Evolutionary conservation across 169 alveolate species (phyloP).

Genomic region (Plasmodium cynomolgi): DNA sequence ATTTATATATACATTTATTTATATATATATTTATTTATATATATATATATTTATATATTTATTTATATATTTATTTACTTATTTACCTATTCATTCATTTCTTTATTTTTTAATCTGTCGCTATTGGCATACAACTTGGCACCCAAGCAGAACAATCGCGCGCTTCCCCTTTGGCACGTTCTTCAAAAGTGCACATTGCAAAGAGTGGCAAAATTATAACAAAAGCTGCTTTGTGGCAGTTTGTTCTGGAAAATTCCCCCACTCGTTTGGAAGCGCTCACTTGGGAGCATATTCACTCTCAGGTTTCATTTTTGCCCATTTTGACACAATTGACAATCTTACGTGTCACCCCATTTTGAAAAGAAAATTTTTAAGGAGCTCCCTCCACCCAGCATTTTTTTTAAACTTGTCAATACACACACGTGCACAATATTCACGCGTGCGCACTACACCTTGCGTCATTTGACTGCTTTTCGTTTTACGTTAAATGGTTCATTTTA

Average conservation of each 20-base stretch:
- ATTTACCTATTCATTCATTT: background rate
- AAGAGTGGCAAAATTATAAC: slow-evolving; percentile 10
- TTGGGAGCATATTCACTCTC: background rate
- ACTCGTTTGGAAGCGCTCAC: background rate
- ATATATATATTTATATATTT: too few species aligned
- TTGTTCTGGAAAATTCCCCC: slow-evolving; percentile 22
- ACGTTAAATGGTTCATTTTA: background rate
- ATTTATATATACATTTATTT: too few species aligned
- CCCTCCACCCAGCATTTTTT: background rate
- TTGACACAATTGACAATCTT: background rate
- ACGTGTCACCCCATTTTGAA: slow-evolving; percentile 5
- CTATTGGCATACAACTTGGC: slow-evolving; percentile 4
- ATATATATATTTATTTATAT: too few species aligned
- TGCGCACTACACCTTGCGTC: background rate
- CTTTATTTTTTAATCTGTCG: background rate
- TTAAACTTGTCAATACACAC: slow-evolving; percentile 1
- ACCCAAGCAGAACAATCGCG: background rate
- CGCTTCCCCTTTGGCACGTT: background rate
- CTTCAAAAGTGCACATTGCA: slow-evolving; percentile 3
- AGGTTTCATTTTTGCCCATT: background rate
- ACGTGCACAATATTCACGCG: background rate
- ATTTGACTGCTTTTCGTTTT: background rate
- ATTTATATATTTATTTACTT: too few species aligned
- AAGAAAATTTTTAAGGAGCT: background rate
- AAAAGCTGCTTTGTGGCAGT: slow-evolving; percentile 6